phyloP scores from a whole-genome alignment of 2,329 filamentous ascomycete species.

The Ascochyta viciae-villosae region DNA sequence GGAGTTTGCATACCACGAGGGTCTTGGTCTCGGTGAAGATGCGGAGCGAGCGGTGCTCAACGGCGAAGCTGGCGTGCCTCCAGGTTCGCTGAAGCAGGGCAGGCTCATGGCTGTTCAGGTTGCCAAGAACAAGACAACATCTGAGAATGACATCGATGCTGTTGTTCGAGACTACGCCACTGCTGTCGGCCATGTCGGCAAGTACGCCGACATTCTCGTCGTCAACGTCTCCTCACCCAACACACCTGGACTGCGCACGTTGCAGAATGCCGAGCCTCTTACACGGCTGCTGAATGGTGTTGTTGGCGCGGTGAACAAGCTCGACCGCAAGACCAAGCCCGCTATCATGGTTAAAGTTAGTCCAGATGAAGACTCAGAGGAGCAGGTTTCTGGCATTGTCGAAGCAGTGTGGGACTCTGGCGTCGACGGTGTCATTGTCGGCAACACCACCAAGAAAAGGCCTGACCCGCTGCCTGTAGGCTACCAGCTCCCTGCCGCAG shows the following conservation, averaged over 20 bases:
- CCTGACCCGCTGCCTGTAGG: constrained; percentile 73
- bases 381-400: constrained; percentile 87
- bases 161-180: constrained; percentile 84
- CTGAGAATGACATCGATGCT: constrained; percentile 82
- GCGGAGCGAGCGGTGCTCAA: constrained; percentile 77
- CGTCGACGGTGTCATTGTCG: constrained; percentile 94
- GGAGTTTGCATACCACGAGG: constrained; percentile 74
- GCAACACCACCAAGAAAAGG: constrained; percentile 91
- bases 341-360: constrained; percentile 98
- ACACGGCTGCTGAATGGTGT: constrained; percentile 82
- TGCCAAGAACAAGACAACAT: constrained; percentile 94
- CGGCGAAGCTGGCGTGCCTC: constrained; percentile 77
- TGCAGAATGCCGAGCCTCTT: constrained; percentile 85
- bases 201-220: constrained; percentile 93
- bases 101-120: constrained; percentile 88
- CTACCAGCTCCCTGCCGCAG: constrained; percentile 68
- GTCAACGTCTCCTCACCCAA: constrained; percentile 98
- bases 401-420: constrained; percentile 68
- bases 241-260: constrained; percentile 84
- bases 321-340: constrained; percentile 74
- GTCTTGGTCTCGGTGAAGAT: constrained; percentile 66
- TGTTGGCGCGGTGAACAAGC: constrained; percentile 75
- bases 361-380: constrained; percentile 87
- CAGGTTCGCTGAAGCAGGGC: constrained; percentile 79
- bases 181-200: constrained; percentile 81